Percentiles rank a stretch among this genome's conserved stretches.
phyloP scores from a whole-genome alignment of 2,329 filamentous ascomycete species.

The Paracoccidioides lutzii region DNA sequence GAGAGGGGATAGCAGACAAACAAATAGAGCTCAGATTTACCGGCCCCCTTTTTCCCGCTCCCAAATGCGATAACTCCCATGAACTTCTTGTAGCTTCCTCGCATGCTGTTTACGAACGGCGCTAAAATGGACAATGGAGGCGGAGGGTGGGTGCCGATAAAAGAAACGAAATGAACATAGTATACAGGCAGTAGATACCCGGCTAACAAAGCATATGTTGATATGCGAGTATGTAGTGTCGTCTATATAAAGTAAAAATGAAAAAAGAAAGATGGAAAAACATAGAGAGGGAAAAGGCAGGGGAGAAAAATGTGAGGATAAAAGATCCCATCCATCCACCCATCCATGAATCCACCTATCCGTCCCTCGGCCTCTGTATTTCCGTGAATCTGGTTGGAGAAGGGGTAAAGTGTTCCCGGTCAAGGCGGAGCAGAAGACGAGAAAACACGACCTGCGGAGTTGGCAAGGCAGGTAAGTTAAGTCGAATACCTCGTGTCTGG shows the following conservation, averaged over 20 bases:
- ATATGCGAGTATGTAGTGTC: constrained; percentile 1
- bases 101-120: neutral
- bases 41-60: no score
- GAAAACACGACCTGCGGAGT: no score
- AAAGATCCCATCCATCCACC: neutral
- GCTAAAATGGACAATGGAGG: neutral
- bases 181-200: neutral
- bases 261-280: neutral
- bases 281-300: neutral
- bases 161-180: neutral
- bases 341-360: neutral
- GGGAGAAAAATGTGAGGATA: neutral
- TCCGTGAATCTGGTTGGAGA: no score
- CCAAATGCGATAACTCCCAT: no score
- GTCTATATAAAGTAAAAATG: neutral
- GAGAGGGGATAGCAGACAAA: no score
- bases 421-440: no score
- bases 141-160: neutral
- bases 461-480: no score
- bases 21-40: no score
- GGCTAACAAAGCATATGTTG: neutral
- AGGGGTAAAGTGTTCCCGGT: no score
- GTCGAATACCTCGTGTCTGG: neutral
- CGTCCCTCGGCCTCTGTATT: neutral
- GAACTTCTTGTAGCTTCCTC: no score